Percentiles rank a stretch among this genome's conserved stretches.
phyloP scores from a whole-genome alignment of 257 asterid genomes.

The Cinchona pubescens region DNA sequence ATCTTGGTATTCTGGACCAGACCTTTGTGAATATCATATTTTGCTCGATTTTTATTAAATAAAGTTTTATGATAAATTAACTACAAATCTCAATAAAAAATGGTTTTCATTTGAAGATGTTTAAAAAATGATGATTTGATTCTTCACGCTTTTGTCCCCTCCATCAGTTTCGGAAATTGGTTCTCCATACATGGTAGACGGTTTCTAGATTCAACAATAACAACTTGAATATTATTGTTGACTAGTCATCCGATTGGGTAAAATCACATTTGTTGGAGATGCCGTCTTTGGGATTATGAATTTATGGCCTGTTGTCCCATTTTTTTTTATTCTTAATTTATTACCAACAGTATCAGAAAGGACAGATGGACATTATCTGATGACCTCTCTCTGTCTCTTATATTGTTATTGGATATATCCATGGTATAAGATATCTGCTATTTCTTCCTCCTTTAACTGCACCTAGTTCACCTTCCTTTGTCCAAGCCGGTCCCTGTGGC shows the following conservation, averaged over 20 bases:
- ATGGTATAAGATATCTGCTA: not conserved
- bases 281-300: not conserved
- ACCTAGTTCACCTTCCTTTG: not conserved
- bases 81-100: not conserved
- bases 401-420: not conserved
- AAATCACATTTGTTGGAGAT: not conserved
- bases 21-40: not conserved
- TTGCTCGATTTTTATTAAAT: not conserved
- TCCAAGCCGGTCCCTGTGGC: not conserved
- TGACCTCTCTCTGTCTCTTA: constrained; percentile 3
- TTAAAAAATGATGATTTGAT: not conserved
- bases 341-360: not conserved
- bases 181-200: not conserved
- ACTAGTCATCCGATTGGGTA: not conserved
- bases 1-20: not conserved
- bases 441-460: not conserved
- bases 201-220: not conserved
- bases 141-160: not conserved
- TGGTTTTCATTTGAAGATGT: not conserved
- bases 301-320: not conserved
- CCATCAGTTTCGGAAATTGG: not conserved
- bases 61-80: not conserved
- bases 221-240: no score
- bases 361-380: not conserved
- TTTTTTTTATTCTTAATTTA: not conserved